A percentile compares a stretch with the other conserved stretches of the same genome.
These are phyloP conservation scores for Grifola frondosa DNA, from an alignment of 1,284 basidiomycete species.

Conservation along the genomic window DNA sequence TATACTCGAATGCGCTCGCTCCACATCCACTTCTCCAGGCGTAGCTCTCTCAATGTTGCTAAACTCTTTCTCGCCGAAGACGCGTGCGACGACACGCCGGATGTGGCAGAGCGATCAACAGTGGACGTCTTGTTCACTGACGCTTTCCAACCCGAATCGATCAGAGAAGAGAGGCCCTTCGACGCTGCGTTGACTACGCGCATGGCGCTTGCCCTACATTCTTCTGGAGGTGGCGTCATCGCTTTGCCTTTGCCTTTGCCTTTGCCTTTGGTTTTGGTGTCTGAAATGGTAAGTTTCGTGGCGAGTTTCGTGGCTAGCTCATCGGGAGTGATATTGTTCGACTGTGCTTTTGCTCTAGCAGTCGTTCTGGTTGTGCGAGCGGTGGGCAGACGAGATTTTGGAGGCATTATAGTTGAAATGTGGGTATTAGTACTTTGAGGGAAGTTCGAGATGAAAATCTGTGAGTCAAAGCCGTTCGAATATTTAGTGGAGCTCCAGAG, in stretches of 20 bases:
- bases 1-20: conserved; percentile 66
- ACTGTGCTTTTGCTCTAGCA: conserved; percentile 6
- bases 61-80: conserved; percentile 40
- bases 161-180: conserved; percentile 49
- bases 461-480: no score
- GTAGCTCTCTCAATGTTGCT: conserved; percentile 42
- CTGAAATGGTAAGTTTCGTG: conserved; percentile 23
- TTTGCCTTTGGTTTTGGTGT: no score
- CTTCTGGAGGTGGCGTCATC: conserved; percentile 15
- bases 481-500: no score
- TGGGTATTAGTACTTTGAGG: no score
- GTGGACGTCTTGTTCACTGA: conserved; percentile 25
- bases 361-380: conserved; percentile 5
- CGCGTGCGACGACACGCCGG: conserved; percentile 34
- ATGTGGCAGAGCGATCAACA: conserved; percentile 21
- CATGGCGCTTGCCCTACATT: conserved; percentile 45
- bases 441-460: no score
- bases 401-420: conserved; percentile 11
- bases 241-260: conserved; percentile 19
- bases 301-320: conserved; percentile 25
- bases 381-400: conserved; percentile 4
- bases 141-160: conserved; percentile 60
- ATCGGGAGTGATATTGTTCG: conserved; percentile 15
- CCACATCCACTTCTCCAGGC: conserved; percentile 59
- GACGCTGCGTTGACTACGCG: conserved; percentile 59